These are phyloP conservation scores for Suhomyces kunorum DNA, from an alignment of 1,139 yeast genomes.

Conservation along the genomic window DNA sequence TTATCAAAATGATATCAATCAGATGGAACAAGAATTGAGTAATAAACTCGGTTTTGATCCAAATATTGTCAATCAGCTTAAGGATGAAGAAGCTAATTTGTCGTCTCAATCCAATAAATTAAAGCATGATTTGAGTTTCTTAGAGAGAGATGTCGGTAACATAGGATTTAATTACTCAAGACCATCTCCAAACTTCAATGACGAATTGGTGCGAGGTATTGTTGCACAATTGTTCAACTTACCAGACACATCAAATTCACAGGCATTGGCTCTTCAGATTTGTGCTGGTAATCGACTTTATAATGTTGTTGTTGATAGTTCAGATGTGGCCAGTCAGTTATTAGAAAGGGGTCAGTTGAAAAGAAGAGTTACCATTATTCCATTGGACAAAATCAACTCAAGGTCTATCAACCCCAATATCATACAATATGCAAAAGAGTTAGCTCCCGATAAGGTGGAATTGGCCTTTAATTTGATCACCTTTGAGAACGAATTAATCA, in stretches of 20 bases:
- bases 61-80: slow-evolving; percentile 46
- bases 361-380: slow-evolving; percentile 88
- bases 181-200: slow-evolving; percentile 64
- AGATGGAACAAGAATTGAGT: slow-evolving; percentile 47
- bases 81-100: slow-evolving; percentile 39
- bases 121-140: slow-evolving; percentile 52
- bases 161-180: slow-evolving; percentile 73
- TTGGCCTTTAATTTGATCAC: slow-evolving; percentile 80
- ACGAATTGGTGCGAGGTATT: slow-evolving; percentile 73
- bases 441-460: slow-evolving; percentile 84
- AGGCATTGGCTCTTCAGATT: slow-evolving; percentile 84
- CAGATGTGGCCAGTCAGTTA: slow-evolving; percentile 77
- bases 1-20: slow-evolving; percentile 40
- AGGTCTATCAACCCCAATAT: slow-evolving; percentile 45
- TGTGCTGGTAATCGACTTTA: slow-evolving; percentile 93
- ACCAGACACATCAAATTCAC: slow-evolving; percentile 55
- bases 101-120: slow-evolving; percentile 38
- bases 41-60: slow-evolving; percentile 61
- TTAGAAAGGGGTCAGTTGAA: slow-evolving; percentile 76
- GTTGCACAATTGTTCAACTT: slow-evolving; percentile 83
- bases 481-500: slow-evolving; percentile 65
- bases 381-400: slow-evolving; percentile 80
- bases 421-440: slow-evolving; percentile 59
- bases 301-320: slow-evolving; percentile 89
- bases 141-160: slow-evolving; percentile 68